A percentile compares a stretch with the other conserved stretches of the same genome.
These are phyloP conservation scores for Microstroma glucosiphilum DNA, from an alignment of 1,284 basidiomycete species.

Conservation along the genomic window DNA sequence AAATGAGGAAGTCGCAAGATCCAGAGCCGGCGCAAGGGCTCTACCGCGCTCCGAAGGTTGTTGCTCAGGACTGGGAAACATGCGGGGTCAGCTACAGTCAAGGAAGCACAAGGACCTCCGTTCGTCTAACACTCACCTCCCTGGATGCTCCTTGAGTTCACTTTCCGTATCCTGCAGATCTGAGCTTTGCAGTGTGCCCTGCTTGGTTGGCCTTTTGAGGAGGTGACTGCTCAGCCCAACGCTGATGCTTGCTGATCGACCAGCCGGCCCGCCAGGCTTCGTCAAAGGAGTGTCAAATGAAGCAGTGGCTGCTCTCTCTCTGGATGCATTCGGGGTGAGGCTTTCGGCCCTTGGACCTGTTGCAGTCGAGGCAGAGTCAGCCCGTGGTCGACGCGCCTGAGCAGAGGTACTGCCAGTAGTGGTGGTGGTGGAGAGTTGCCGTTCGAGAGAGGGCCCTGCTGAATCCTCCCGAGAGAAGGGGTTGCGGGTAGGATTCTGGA, in stretches of 20 bases:
- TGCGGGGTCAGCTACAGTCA: too few species aligned
- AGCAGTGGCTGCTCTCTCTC: neutral
- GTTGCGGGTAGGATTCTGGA: neutral
- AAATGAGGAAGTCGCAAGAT: neutral
- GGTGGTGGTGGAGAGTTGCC: neutral
- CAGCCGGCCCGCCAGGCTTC: neutral
- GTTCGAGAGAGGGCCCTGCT: too few species aligned
- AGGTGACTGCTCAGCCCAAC: neutral
- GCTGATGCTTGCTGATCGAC: too few species aligned
- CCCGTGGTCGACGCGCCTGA: neutral
- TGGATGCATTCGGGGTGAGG: neutral
- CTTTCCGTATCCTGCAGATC: too few species aligned
- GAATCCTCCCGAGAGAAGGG: too few species aligned
- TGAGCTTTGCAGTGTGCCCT: neutral
- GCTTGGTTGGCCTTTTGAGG: conserved; percentile 2
- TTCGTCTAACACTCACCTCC: too few species aligned
- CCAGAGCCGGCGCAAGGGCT: too few species aligned
- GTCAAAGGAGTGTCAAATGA: neutral
- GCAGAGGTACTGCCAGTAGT: neutral
- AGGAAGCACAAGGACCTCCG: too few species aligned
- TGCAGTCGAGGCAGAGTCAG: neutral
- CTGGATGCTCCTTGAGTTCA: too few species aligned
- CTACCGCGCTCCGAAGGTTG: too few species aligned
- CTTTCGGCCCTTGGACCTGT: neutral
- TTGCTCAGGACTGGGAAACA: too few species aligned